phyloP scores from a whole-genome alignment of 2,329 filamentous ascomycete genomes.

The Exophiala xenobiotica region DNA sequence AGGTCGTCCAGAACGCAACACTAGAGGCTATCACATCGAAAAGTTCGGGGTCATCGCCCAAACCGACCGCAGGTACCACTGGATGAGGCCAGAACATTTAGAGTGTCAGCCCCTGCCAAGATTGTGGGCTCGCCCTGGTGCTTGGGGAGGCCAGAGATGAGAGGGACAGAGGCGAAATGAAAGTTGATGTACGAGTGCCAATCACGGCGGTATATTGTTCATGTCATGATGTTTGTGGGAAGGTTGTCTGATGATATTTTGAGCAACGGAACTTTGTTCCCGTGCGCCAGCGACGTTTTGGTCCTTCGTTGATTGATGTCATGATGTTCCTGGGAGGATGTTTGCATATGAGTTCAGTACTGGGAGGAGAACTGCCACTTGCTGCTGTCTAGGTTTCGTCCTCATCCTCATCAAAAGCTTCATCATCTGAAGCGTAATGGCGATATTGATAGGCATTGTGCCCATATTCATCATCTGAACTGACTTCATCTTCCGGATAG shows the following conservation, averaged over 20 bases:
- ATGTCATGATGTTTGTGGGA: neutral
- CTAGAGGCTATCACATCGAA: constrained; percentile 29
- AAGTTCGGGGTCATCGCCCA: constrained; percentile 43
- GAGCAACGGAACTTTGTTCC: neutral
- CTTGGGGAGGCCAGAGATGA: neutral
- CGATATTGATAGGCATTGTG: constrained; percentile 43
- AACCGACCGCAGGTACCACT: constrained; percentile 38
- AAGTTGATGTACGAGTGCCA: no score
- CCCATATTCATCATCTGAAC: constrained; percentile 48
- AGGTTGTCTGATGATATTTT: neutral
- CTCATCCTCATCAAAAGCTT: constrained; percentile 44
- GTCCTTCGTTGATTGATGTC: neutral
- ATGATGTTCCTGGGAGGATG: no score
- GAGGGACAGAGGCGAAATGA: no score
- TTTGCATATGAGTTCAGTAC: no score
- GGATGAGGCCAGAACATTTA: constrained; percentile 15
- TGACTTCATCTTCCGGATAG: constrained; percentile 52
- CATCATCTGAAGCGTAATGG: constrained; percentile 43
- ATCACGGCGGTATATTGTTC: no score
- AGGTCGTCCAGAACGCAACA: constrained; percentile 23
- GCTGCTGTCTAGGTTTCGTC: constrained; percentile 4
- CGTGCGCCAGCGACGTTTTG: neutral
- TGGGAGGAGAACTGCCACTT: no score
- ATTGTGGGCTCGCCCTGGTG: neutral
- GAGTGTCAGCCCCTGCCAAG: neutral